Evolutionary conservation across 73 alveolate species (phyloP), one percentile per base, ranked within the genome.

Genomic region (Paramecium sexaurelia): DNA sequence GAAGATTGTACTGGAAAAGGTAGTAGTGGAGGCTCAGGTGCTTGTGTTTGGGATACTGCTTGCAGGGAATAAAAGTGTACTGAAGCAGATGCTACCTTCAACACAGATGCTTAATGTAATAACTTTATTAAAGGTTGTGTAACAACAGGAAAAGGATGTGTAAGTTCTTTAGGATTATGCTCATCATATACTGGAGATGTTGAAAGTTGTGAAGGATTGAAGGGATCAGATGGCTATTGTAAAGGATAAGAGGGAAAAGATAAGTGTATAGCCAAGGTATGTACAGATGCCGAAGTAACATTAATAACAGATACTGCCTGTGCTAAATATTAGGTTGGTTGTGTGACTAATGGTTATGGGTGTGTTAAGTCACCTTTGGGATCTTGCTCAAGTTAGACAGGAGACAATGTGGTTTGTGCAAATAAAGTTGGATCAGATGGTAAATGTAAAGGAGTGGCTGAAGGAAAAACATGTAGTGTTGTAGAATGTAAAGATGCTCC

Each of bases 161-260:
- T 55, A 24, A 41, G 10, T 20, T 78, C 75, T 1, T 43, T 78
- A 8, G 71, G 75, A 19, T 8, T 7, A 7, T 78, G 90, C 10
- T 37, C 90, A 7, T 1, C 90, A 0, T 78, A 40, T 43, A 78
- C 19, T 41, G 90, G 90, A 1, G 73, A 39, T 43, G 15, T 24
- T n/a, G 40, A 32, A 41, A 24, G 26, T 24, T 78, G 90, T 78
- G 73, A 40, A 29, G 68, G 68, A 19, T 43, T 41, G 7, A 78
- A 22, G 32, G 90, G 90, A 45, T 78, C 90, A 1, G 90, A 78
- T 41, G 90, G 90, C 15, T 41, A 78, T 45, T 78, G 90, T 78
- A 33, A 78, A 41, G 90, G 90, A 1, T n/a, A 19, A 0, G 90
- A 45, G 1, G 43, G 61, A 40, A 40, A 26, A 15, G 32, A 56